These are phyloP conservation scores for Diplotaxis tenuifolia DNA, from an alignment of 345 rosid genomes.

Conservation along the genomic window DNA sequence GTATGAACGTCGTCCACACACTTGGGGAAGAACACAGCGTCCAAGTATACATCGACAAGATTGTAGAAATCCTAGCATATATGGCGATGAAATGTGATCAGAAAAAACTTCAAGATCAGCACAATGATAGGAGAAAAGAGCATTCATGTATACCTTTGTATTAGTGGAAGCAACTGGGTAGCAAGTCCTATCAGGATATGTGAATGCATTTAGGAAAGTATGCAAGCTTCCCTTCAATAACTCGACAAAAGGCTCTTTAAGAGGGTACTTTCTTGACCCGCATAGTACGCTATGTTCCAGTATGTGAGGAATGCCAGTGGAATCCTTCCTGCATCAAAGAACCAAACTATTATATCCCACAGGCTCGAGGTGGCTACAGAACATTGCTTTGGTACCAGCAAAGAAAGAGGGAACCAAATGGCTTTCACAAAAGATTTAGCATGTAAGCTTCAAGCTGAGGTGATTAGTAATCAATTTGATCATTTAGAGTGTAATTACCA, in stretches of 20 bases:
- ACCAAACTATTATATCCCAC: not conserved
- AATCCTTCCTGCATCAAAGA: slow-evolving; percentile 72
- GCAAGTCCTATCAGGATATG: slow-evolving; percentile 97
- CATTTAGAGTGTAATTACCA: not conserved
- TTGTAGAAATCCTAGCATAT: slow-evolving; percentile 80
- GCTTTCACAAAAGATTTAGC: not conserved
- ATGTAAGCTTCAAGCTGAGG: not conserved
- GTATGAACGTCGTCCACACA: slow-evolving; percentile 81
- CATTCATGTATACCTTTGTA: slow-evolving; percentile 51
- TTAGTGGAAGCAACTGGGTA: slow-evolving; percentile 98
- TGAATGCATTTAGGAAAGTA: slow-evolving; percentile 92
- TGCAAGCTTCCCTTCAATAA: slow-evolving; percentile 87
- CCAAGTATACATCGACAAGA: slow-evolving; percentile 89
- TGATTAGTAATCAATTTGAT: not conserved
- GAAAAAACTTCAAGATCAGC: not conserved
- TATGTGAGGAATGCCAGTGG: slow-evolving; percentile 97
- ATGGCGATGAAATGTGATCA: slow-evolving; percentile 17
- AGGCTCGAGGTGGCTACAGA: not conserved
- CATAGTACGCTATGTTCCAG: slow-evolving; percentile 94
- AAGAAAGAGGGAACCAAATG: not conserved
- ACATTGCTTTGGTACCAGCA: not conserved
- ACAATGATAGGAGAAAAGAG: not conserved
- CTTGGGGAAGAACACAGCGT: slow-evolving; percentile 96
- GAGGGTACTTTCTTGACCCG: slow-evolving; percentile 91
- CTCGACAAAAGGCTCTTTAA: slow-evolving; percentile 98